Evolutionary conservation across 148 eudicot genomes (phyloP).

Genomic region (Camellia sinensis): DNA sequence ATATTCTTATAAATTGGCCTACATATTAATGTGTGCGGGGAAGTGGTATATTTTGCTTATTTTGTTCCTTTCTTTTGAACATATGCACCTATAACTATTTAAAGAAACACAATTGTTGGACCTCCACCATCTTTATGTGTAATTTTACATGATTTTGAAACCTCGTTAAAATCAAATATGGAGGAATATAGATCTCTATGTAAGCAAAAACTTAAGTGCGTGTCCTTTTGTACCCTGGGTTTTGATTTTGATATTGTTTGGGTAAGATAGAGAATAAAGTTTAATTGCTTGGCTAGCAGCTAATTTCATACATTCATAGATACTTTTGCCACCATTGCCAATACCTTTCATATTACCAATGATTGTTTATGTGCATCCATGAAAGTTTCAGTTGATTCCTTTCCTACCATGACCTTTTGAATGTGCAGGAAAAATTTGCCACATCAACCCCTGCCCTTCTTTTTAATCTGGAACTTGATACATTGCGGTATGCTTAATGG

Average conservation of each 20-base stretch:
- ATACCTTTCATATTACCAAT: neutral
- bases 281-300: neutral
- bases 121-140: neutral
- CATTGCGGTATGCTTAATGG: conserved; percentile 63
- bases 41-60: neutral
- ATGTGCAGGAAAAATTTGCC: conserved; percentile 82
- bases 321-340: neutral
- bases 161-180: neutral
- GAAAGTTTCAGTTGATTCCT: conserved; percentile 2
- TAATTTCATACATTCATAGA: neutral
- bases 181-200: neutral
- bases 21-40: too few species aligned
- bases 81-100: neutral
- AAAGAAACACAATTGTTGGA: too few species aligned
- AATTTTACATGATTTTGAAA: conserved; percentile 3
- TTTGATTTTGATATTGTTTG: neutral
- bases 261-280: neutral
- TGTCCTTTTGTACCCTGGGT: neutral
- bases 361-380: neutral
- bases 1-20: neutral
- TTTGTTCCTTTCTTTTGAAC: neutral
- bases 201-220: neutral
- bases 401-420: neutral
- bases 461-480: conserved; percentile 94
- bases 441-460: conserved; percentile 78